These are phyloP conservation scores for Eucalyptus curtisii DNA, from an alignment of 345 rosid species.

Conservation along the genomic window DNA sequence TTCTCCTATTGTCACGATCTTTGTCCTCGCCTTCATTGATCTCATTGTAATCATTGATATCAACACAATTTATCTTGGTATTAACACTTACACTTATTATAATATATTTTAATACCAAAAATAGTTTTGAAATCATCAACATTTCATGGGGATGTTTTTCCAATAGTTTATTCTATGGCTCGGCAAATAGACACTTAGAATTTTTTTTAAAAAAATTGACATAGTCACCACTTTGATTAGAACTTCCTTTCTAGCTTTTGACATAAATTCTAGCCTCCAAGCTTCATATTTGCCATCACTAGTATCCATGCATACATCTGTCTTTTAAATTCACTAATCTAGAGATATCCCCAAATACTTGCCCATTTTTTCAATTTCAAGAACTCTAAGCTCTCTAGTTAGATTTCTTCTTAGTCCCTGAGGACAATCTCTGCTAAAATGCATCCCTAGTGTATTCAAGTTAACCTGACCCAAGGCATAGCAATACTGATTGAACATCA, in stretches of 20 bases:
- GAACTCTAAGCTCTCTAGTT: background rate
- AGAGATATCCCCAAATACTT: background rate
- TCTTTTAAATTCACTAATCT: background rate
- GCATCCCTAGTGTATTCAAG: background rate
- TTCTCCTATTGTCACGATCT: background rate
- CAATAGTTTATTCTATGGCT: background rate
- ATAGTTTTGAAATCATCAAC: background rate
- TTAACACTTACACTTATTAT: background rate
- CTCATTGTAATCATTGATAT: background rate
- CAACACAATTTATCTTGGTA: background rate
- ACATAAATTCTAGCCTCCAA: background rate
- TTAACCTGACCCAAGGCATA: background rate
- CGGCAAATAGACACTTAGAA: background rate
- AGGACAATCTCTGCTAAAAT: background rate
- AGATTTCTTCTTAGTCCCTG: background rate
- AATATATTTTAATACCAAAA: background rate
- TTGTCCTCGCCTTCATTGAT: background rate
- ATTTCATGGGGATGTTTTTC: background rate
- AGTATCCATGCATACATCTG: background rate
- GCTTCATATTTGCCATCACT: background rate
- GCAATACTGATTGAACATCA: background rate
- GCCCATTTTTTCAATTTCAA: background rate
- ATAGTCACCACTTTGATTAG: background rate
- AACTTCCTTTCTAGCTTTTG: background rate
- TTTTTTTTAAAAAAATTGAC: background rate